Evolutionary conservation across 2,329 filamentous ascomycete species (phyloP).

Genomic region (Apiospora marii): DNA sequence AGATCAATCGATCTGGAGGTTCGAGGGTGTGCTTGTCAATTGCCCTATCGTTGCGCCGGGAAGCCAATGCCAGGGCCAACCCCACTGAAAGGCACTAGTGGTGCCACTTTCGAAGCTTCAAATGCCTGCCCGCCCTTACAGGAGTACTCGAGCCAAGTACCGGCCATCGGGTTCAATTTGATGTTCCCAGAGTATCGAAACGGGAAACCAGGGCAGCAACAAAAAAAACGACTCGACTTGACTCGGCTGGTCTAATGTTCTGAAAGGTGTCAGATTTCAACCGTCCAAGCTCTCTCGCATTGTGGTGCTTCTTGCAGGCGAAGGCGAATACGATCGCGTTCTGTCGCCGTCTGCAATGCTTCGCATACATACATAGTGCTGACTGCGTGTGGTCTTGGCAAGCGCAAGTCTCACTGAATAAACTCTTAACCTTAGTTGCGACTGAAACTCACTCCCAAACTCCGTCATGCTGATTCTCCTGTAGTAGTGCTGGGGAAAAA

Average conservation of each 20-base stretch:
- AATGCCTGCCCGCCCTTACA: slow-evolving; percentile 17
- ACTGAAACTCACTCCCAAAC: slow-evolving; percentile 17
- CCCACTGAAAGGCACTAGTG: slow-evolving; percentile 5
- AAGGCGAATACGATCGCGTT: background rate
- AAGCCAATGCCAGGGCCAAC: slow-evolving; percentile 5
- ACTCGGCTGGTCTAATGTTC: background rate
- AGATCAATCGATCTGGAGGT: slow-evolving; percentile 7
- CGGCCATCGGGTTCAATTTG: background rate
- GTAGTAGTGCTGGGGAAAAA: background rate
- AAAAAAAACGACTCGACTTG: background rate
- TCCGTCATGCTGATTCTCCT: background rate
- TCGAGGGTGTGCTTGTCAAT: background rate
- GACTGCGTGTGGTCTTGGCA: slow-evolving; percentile 5
- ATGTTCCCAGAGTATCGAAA: background rate
- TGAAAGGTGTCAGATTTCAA: slow-evolving; percentile 10
- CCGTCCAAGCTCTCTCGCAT: background rate
- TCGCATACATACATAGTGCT: background rate
- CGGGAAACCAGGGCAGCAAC: background rate
- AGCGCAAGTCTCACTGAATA: background rate
- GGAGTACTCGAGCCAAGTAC: background rate
- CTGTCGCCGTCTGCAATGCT: background rate
- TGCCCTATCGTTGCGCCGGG: slow-evolving; percentile 18
- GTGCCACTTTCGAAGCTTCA: slow-evolving; percentile 19
- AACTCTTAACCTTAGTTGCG: background rate
- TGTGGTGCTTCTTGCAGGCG: background rate